Percentiles rank a stretch among this genome's conserved stretches.
These are phyloP conservation scores for Saturnispora besseyi DNA, from an alignment of 805 yeast species.

Conservation along the genomic window DNA sequence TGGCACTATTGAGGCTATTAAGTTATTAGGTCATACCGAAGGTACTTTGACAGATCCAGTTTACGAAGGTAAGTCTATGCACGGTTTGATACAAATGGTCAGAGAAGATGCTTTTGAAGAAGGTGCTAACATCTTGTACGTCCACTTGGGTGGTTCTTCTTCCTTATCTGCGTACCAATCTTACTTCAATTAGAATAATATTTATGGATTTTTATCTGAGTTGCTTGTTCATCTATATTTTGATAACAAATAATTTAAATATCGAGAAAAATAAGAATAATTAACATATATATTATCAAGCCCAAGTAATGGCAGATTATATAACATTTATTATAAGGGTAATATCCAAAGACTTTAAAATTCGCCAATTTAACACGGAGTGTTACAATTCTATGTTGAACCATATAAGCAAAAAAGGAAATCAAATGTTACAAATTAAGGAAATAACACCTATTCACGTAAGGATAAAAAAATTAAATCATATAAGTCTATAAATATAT, in stretches of 20 bases:
- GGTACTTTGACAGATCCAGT: slow-evolving; percentile 32
- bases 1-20: slow-evolving; percentile 30
- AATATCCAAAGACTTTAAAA: too few species aligned
- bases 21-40: slow-evolving; percentile 28
- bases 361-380: too few species aligned
- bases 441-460: too few species aligned
- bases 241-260: not conserved
- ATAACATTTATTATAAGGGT: too few species aligned
- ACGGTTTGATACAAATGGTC: slow-evolving; percentile 24
- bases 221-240: not conserved
- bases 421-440: too few species aligned
- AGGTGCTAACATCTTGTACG: slow-evolving; percentile 26
- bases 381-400: too few species aligned
- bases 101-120: slow-evolving; percentile 22
- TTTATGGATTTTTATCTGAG: not conserved
- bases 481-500: not conserved
- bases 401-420: too few species aligned
- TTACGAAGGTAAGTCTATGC: slow-evolving; percentile 31
- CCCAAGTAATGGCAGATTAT: too few species aligned
- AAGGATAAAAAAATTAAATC: not conserved
- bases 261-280: too few species aligned
- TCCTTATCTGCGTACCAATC: slow-evolving; percentile 26
- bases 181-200: slow-evolving; percentile 12
- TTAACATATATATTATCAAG: too few species aligned
- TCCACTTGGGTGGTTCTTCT: slow-evolving; percentile 29